phyloP scores from a whole-genome alignment of 2,329 filamentous ascomycete genomes.

The Graphiopsis chlorocephala region DNA sequence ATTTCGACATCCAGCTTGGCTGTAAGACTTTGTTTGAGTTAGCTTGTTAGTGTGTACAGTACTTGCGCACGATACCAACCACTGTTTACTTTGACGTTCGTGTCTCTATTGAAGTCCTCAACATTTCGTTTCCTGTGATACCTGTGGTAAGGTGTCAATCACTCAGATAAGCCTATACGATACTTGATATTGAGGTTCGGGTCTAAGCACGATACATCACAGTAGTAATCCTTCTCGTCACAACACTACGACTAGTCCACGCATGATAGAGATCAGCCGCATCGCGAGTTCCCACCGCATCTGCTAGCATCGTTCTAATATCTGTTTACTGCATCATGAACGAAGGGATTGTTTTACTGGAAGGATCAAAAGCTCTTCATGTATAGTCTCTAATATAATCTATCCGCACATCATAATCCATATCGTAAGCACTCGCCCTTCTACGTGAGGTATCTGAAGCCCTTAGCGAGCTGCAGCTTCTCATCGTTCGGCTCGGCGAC shows the following conservation, averaged over 20 bases:
- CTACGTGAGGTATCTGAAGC: slow-evolving; percentile 23
- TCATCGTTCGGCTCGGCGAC: slow-evolving; percentile 9
- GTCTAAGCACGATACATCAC: too few species aligned
- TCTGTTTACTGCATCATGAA: too few species aligned
- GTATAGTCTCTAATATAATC: not conserved
- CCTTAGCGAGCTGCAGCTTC: slow-evolving; percentile 14
- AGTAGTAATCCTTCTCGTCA: too few species aligned
- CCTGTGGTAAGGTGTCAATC: not conserved
- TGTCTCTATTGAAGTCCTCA: not conserved
- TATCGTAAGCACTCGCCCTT: not conserved
- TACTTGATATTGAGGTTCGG: too few species aligned
- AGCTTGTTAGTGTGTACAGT: not conserved
- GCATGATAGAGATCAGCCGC: too few species aligned
- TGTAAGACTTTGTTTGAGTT: not conserved
- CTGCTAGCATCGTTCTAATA: too few species aligned
- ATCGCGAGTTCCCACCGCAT: too few species aligned
- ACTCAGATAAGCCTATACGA: too few species aligned
- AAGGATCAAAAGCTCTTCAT: not conserved
- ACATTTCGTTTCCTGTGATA: not conserved
- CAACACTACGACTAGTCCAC: too few species aligned
- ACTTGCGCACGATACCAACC: not conserved
- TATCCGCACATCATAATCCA: not conserved
- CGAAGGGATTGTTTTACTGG: not conserved
- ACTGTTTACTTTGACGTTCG: not conserved
- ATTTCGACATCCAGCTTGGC: not conserved